phyloP scores from a whole-genome alignment of 441 rosid species.

The Brassica balearica region DNA sequence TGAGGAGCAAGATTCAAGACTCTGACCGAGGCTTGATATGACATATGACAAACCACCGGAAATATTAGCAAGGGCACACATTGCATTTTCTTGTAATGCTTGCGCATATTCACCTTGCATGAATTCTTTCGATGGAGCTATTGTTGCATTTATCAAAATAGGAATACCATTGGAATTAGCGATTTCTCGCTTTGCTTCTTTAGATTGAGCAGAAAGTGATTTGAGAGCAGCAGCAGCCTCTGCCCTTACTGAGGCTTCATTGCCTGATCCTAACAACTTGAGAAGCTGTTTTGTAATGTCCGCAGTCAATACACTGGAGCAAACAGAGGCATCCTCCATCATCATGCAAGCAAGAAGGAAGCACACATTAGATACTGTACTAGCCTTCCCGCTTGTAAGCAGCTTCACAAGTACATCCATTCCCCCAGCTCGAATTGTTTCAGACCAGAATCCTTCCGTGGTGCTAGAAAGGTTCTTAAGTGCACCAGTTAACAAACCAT shows the following conservation, averaged over 20 bases:
- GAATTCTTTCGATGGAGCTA: slow-evolving; percentile 99
- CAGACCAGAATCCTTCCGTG: slow-evolving; percentile 95
- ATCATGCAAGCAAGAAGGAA: slow-evolving; percentile 98
- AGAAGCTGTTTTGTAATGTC: slow-evolving; percentile 92
- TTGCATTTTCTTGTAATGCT: slow-evolving; percentile 98
- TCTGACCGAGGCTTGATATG: slow-evolving; percentile 99
- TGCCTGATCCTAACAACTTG: slow-evolving; percentile 91
- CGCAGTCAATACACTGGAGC: slow-evolving; percentile 86
- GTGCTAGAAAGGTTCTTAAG: slow-evolving; percentile 90
- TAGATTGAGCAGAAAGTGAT: slow-evolving; percentile 92
- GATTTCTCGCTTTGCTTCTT: slow-evolving; percentile 93
- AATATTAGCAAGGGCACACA: slow-evolving; percentile 99
- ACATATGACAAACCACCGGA: slow-evolving; percentile 99
- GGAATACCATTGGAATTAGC: slow-evolving; percentile 96
- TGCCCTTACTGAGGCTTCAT: slow-evolving; percentile 97
- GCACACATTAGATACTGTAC: slow-evolving; percentile 90
- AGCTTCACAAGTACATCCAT: slow-evolving; percentile 96
- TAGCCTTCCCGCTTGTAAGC: slow-evolving; percentile 84
- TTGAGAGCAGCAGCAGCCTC: slow-evolving; percentile 99
- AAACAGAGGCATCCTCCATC: slow-evolving; percentile 94
- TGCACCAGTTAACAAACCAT: slow-evolving; percentile 94
- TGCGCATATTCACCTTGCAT: slow-evolving; percentile 99
- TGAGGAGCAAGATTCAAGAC: slow-evolving; percentile 98
- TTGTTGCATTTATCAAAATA: slow-evolving; percentile 91
- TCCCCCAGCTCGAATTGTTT: slow-evolving; percentile 95